A percentile compares a stretch with the other conserved stretches of the same genome.
These are phyloP conservation scores for Heliophila coronopifolia DNA, from an alignment of 441 rosid genomes.

Conservation along the genomic window DNA sequence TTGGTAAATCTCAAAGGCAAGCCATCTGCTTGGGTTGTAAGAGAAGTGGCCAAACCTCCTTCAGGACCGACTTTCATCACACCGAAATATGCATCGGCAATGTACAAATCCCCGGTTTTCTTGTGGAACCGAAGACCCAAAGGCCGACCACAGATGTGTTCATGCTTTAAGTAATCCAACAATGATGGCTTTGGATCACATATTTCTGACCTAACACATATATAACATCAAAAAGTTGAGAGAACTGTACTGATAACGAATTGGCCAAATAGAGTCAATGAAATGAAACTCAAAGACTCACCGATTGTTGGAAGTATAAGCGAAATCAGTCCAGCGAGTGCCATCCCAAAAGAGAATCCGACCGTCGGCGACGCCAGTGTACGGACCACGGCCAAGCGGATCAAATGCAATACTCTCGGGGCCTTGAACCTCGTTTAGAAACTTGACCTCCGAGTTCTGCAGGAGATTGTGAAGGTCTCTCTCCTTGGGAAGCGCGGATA, in stretches of 20 bases:
- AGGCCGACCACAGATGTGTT: conserved; percentile 87
- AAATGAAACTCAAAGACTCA: conserved; percentile 19
- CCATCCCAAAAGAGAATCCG: conserved; percentile 81
- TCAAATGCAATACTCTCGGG: conserved; percentile 91
- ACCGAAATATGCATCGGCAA: conserved; percentile 89
- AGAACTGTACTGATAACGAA: background rate
- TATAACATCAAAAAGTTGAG: background rate
- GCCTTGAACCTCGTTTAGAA: conserved; percentile 66
- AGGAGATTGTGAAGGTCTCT: conserved; percentile 50
- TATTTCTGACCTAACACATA: conserved; percentile 54
- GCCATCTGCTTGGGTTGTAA: conserved; percentile 69
- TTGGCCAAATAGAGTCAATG: background rate
- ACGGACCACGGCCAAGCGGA: conserved; percentile 82
- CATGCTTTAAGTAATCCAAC: conserved; percentile 53
- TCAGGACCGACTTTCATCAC: conserved; percentile 81
- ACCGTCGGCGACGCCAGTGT: conserved; percentile 91
- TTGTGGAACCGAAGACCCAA: conserved; percentile 75
- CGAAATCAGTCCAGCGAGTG: conserved; percentile 63
- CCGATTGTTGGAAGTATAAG: conserved; percentile 71
- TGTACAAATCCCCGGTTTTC: conserved; percentile 71
- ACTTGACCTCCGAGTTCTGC: conserved; percentile 64
- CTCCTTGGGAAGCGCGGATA: conserved; percentile 47
- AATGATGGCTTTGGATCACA: conserved; percentile 58
- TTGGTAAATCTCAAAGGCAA: conserved; percentile 67
- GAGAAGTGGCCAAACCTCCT: conserved; percentile 77